Evolutionary conservation across 2,329 filamentous ascomycete species (phyloP), one percentile per base, ranked within the genome.

Genomic region (Verticillium klebahnii): DNA sequence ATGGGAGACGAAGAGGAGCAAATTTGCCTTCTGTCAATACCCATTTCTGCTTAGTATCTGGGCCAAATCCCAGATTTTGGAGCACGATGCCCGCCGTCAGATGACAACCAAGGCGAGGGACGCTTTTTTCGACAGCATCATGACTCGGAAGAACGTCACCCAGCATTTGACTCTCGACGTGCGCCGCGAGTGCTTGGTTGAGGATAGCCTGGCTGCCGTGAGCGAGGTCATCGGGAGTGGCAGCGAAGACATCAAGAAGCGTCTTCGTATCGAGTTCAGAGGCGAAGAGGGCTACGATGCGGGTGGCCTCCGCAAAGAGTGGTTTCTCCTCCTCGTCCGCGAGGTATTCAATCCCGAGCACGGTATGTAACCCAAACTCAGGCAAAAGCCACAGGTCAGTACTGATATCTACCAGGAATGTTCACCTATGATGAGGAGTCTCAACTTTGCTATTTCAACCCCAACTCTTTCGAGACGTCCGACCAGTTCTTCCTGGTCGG

Each of bases 381-480:
- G 8, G n/a, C n/a, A 12, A n/a, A 23, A 3, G 9, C 7, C 36
- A 3, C 29, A 14, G 39, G 14, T 15, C 37, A 56, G 37, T 3
- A 54, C 66, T 67, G 31, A 69, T 37, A 55, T 55, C 59, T 65
- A 40, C 2, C 57, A 93, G 92, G 92, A n/a, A 86, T 97, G 75
- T 97, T 97, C 72, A 80, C 90, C 8, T 97, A 96, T 73, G 93
- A 97, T 65, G 92, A 96, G 59, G 92, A 97, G 69, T 96, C 93
- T 3, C 85, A 86, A 56, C 92, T 90, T 71, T 97, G 93, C 76
- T 97, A 97, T 74, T 97, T 97, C 78, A 97, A 97, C 71, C 90
- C 93, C 0, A 86, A 89, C 71, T 92, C 91, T 17, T 93, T 97
- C 68, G 93, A 97, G 73, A 93, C 91, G 0, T 93, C 92, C 0